A percentile compares a stretch with the other conserved stretches of the same genome.
Conservation (phyloP, 2,329 filamentous ascomycete species). For the Rhexocercosporidium sp. region DNA sequence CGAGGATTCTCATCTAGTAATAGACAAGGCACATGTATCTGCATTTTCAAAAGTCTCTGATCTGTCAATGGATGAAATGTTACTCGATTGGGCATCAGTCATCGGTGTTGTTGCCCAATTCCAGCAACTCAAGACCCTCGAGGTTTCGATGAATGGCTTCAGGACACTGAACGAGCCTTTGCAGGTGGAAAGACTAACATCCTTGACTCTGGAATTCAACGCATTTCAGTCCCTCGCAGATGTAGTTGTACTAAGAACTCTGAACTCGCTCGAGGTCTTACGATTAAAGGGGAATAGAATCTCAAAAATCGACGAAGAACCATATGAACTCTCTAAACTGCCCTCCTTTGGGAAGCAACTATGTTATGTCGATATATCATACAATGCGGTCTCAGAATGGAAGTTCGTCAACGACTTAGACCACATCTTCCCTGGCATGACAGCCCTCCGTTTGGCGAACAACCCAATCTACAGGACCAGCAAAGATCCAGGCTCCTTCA, state of each 20-base stretch:
- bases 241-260: constrained; percentile 56
- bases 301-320: constrained; percentile 54
- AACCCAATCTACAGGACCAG: constrained; percentile 75
- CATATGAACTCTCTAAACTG: constrained; percentile 1
- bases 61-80: constrained; percentile 69
- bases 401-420: constrained; percentile 73
- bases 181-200: constrained; percentile 51
- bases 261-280: constrained; percentile 60
- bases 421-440: constrained; percentile 72
- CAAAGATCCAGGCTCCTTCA: constrained; percentile 47
- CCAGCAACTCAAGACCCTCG: constrained; percentile 54
- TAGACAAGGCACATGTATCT: not conserved
- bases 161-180: constrained; percentile 51
- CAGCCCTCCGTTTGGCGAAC: constrained; percentile 77
- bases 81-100: constrained; percentile 70
- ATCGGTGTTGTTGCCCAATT: constrained; percentile 60
- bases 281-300: constrained; percentile 83
- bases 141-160: constrained; percentile 64
- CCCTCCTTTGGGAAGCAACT: constrained; percentile 33
- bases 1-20: not conserved
- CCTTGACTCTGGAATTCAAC: constrained; percentile 76
- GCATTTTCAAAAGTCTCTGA: constrained; percentile 52
- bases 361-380: constrained; percentile 72
- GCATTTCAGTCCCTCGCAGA: constrained; percentile 64
- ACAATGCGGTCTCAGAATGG: constrained; percentile 74